Evolutionary conservation across 1,284 basidiomycete species (phyloP).

Genomic region (Pascua guehoae): DNA sequence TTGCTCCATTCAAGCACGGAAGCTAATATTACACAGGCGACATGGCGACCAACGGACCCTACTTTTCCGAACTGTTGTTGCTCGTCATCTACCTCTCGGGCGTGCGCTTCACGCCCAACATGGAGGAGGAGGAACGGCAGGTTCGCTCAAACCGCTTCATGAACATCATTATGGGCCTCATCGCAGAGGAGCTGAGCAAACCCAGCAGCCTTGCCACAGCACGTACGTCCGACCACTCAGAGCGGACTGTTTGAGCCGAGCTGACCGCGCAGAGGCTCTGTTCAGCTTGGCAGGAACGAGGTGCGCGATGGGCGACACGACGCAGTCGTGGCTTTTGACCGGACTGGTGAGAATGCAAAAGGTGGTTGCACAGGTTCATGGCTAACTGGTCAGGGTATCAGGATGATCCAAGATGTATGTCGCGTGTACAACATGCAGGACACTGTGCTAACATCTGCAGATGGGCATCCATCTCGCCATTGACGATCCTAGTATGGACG

Average conservation of each 20-base stretch:
- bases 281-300: conserved; percentile 18
- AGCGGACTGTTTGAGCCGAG: neutral
- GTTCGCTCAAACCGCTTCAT: conserved; percentile 16
- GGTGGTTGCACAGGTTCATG: too few species aligned
- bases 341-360: conserved; percentile 11
- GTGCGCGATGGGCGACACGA: conserved; percentile 20
- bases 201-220: conserved; percentile 17
- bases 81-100: conserved; percentile 21
- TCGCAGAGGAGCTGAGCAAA: conserved; percentile 18
- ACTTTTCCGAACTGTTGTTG: conserved; percentile 24
- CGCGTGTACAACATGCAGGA: conserved; percentile 1
- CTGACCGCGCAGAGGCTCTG: conserved; percentile 17
- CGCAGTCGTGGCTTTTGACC: conserved; percentile 25
- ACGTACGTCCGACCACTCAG: conserved; percentile 3
- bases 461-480: conserved; percentile 25
- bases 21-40: conserved; percentile 12
- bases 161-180: conserved; percentile 17
- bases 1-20: neutral
- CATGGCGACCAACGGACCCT: conserved; percentile 23
- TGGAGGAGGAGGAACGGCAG: conserved; percentile 18
- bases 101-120: conserved; percentile 19
- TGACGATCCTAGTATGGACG: conserved; percentile 21
- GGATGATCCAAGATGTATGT: conserved; percentile 26
- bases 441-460: conserved; percentile 4
- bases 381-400: conserved; percentile 1